phyloP scores from a whole-genome alignment of 352 stramenopile genomes.

The Pythium utonaiense region DNA sequence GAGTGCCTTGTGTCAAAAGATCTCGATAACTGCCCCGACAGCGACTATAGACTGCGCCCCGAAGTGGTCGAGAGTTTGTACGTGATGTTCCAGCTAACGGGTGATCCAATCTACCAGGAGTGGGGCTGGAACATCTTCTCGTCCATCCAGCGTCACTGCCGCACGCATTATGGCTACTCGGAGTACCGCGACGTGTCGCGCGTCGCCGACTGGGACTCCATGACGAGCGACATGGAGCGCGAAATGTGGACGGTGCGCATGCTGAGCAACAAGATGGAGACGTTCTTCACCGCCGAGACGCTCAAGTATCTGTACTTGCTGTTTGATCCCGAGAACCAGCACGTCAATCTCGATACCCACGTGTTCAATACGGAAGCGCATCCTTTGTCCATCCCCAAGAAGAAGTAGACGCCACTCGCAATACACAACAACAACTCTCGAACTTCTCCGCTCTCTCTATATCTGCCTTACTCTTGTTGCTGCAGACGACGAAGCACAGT shows the following conservation, averaged over 20 bases:
- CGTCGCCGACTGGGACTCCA: slow-evolving; percentile 1
- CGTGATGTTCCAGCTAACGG: slow-evolving; percentile 94
- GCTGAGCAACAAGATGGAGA: slow-evolving; percentile 95
- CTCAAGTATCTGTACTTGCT: slow-evolving; percentile 99
- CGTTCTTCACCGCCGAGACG: slow-evolving; percentile 98
- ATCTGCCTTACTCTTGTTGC: neutral
- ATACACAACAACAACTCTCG: no score
- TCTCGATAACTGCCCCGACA: slow-evolving; percentile 25
- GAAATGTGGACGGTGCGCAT: slow-evolving; percentile 11
- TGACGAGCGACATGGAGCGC: slow-evolving; percentile 3
- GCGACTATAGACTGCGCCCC: slow-evolving; percentile 93
- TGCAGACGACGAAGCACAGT: slow-evolving; percentile 42
- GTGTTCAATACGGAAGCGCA: slow-evolving; percentile 98
- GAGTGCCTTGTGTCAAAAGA: slow-evolving; percentile 70
- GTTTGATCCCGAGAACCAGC: slow-evolving; percentile 57
- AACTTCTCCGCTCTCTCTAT: no score
- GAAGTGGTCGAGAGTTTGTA: slow-evolving; percentile 96
- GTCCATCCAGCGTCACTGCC: slow-evolving; percentile 90
- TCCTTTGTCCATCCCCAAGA: slow-evolving; percentile 52
- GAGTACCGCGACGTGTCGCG: slow-evolving; percentile 44
- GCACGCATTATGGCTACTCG: slow-evolving; percentile 89
- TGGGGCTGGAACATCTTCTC: slow-evolving; percentile 96
- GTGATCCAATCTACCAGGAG: slow-evolving; percentile 92
- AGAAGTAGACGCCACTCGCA: neutral
- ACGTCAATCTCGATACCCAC: slow-evolving; percentile 89